Evolutionary conservation across 2,329 filamentous ascomycete species (phyloP), one percentile per base, ranked within the genome.

Genomic region (Microcyclosporella mali): DNA sequence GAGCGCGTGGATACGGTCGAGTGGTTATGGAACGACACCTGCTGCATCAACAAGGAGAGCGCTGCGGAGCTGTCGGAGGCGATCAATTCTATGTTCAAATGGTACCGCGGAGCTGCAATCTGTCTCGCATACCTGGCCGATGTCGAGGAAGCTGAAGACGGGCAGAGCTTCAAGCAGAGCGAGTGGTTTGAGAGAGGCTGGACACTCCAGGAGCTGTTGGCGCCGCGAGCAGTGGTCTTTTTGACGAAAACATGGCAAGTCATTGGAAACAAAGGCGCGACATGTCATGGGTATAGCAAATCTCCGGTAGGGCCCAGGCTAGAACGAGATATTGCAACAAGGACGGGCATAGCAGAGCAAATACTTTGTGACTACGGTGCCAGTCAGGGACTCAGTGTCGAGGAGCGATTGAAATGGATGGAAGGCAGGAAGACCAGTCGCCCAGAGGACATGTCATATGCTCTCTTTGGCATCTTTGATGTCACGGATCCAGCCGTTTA

Each of bases 21-120:
- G 33, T 47, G 45, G 45, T 14, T 47, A 4, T 56, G 51, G 51
- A 36, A 54, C 15, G 53, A 56, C 31, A 54, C 53, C 3, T 54
- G 51, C 41, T 50, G 51, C 36, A 54, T 56, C 19, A 42, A 56
- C 29, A 49, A 51, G 12, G 34, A 40, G 12, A 52, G 34, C 25
- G 39, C 36, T 12, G 37, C 41, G 2, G 53, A 56, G 27, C 27
- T 54, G 7, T 37, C 37, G 9, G 46, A 53, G 40, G 43, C 52
- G 0, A 52, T 57, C 28, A 56, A 52, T 12, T 51, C 43, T 2
- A 56, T 56, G 55, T 54, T 45, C 50, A 43, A 31, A 16, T 55
- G 50, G 45, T 55, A 55, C 38, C 40, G 42, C 12, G 35, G 43
- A 19, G 47, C 50, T 1, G 37, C 16, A 4, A 18, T 49, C 10